These are phyloP conservation scores for Paraurostyla sp. DNA, from an alignment of 73 alveolate species.

Conservation along the genomic window DNA sequence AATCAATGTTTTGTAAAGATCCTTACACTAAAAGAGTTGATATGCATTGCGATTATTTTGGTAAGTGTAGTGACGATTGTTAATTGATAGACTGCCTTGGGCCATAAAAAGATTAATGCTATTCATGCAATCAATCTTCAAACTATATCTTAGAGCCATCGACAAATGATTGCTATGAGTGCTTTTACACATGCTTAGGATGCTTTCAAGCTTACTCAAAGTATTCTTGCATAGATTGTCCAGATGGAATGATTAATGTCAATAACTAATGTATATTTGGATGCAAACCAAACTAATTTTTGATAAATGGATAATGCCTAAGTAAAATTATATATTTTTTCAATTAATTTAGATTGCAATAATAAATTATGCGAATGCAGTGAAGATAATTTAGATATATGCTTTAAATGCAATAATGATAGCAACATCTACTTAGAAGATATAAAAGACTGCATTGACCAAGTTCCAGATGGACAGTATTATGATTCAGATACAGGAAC, in stretches of 20 bases:
- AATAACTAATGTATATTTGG: not conserved
- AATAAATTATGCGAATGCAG: not conserved
- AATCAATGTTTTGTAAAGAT: not conserved
- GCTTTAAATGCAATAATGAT: not conserved
- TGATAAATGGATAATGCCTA: not conserved
- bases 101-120: not conserved
- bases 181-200: not conserved
- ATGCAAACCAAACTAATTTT: not conserved
- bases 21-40: not conserved
- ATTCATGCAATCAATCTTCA: not conserved
- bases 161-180: constrained; percentile 20
- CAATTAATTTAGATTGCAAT: not conserved
- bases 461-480: not conserved
- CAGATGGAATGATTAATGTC: not conserved
- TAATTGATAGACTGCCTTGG: not conserved
- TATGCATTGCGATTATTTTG: not conserved
- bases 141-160: not conserved
- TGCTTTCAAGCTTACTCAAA: not conserved
- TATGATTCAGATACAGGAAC: not conserved
- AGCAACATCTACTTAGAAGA: not conserved
- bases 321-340: not conserved
- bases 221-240: not conserved
- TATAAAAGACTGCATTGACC: not conserved
- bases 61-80: not conserved
- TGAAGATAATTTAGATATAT: not conserved